A percentile compares a stretch with the other conserved stretches of the same genome.
Evolutionary conservation across 495 filamentous ascomycete species (phyloP).

Genomic region (Penicillium flavigenum): DNA sequence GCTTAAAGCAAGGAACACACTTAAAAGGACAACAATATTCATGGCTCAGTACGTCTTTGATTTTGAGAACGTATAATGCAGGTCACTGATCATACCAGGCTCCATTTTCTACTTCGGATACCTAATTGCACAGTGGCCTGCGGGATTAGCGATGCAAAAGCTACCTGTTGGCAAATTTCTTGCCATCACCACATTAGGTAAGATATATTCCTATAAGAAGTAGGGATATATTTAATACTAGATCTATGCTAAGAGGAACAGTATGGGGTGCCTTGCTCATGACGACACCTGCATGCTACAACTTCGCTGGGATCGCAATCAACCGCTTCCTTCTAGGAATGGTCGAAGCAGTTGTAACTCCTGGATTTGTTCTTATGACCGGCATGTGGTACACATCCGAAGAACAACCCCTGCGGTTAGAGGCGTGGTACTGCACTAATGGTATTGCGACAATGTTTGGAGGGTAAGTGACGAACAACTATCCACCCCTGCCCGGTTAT

Average conservation of each 20-base stretch:
- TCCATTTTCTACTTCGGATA: conserved; percentile 59
- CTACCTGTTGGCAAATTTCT: conserved; percentile 55
- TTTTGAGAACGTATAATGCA: not conserved
- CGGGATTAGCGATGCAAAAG: conserved; percentile 52
- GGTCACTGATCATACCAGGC: conserved; percentile 16
- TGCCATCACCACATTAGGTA: conserved; percentile 36
- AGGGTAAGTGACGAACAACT: conserved; percentile 28
- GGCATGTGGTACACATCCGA: conserved; percentile 55
- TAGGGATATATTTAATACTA: not conserved
- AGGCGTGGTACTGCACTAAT: conserved; percentile 56
- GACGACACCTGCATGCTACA: conserved; percentile 41
- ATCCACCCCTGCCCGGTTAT: not conserved
- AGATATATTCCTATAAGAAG: not conserved
- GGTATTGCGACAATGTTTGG: conserved; percentile 57
- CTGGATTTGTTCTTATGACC: conserved; percentile 57
- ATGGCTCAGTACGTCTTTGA: conserved; percentile 44
- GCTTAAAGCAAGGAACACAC: conserved; percentile 51
- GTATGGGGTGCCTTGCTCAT: conserved; percentile 45
- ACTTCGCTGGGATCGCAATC: conserved; percentile 44
- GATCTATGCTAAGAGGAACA: conserved; percentile 9
- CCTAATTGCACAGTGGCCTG: conserved; percentile 53
- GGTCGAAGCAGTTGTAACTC: conserved; percentile 56
- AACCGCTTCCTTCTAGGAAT: conserved; percentile 53
- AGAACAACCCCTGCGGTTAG: conserved; percentile 57
- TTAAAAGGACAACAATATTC: conserved; percentile 57